These are phyloP conservation scores for Alnus rubra DNA, from an alignment of 306 rosid genomes.

Conservation along the genomic window DNA sequence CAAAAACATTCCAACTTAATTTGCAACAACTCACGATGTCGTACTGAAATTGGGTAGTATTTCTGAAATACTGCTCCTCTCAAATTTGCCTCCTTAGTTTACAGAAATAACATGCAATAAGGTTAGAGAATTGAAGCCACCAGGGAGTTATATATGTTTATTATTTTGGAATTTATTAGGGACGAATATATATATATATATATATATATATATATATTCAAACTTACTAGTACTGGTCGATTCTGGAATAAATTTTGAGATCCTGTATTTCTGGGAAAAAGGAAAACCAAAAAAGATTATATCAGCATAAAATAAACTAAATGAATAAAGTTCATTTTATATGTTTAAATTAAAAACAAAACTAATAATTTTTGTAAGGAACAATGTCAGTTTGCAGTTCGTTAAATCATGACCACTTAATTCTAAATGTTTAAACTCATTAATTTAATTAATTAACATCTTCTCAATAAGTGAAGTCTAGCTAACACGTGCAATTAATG, in stretches of 20 bases:
- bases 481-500: no score
- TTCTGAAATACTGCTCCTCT: constrained; percentile 56
- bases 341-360: no score
- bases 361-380: no score
- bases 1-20: background rate
- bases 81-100: constrained; percentile 48
- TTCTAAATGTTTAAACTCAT: no score
- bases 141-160: background rate
- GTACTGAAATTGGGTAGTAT: constrained; percentile 60
- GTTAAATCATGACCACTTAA: no score
- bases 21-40: constrained; percentile 41
- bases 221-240: constrained; percentile 60
- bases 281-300: background rate
- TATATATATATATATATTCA: no score
- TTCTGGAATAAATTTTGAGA: constrained; percentile 68
- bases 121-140: background rate
- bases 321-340: no score
- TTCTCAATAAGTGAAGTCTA: no score
- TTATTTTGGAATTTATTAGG: background rate
- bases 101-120: background rate
- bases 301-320: background rate
- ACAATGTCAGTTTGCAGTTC: no score
- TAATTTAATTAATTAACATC: no score
- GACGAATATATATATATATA: background rate
- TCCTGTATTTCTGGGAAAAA: constrained; percentile 66